Conservation (phyloP, 306 rosid species). For the Adenanthera pavonina region DNA sequence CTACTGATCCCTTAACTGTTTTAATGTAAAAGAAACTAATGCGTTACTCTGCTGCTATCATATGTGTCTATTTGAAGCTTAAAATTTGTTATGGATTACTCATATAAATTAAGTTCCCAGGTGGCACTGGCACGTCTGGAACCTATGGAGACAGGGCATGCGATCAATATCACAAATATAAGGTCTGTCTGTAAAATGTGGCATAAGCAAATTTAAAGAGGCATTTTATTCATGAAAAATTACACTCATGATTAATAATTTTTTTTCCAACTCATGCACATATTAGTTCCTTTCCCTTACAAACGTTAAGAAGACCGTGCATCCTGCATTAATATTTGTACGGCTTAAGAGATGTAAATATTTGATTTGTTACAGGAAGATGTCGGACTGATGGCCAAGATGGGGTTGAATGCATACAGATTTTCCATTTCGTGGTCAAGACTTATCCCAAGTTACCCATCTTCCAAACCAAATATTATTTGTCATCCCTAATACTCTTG, state of each 20-base stretch:
- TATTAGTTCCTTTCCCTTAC: too few relatives aligned
- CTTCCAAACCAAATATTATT: neutral
- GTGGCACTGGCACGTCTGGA: neutral
- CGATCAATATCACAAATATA: constrained; percentile 39
- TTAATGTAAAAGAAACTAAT: neutral
- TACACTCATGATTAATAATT: neutral
- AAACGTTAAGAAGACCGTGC: too few relatives aligned
- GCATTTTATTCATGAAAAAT: neutral
- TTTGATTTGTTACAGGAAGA: constrained; percentile 32
- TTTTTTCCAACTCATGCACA: neutral
- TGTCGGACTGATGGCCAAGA: constrained; percentile 30
- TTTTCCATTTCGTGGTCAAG: constrained; percentile 40
- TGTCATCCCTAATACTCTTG: neutral
- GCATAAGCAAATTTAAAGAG: neutral
- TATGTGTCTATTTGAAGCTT: neutral
- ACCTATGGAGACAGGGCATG: neutral
- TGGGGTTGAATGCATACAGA: constrained; percentile 37
- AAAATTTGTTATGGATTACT: neutral
- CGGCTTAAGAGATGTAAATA: neutral
- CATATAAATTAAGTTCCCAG: constrained; percentile 14
- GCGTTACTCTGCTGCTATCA: neutral
- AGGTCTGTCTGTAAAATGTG: constrained; percentile 3
- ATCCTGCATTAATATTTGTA: neutral
- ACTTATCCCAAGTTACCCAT: constrained; percentile 13
- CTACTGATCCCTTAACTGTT: neutral